These are phyloP conservation scores for Suhomyces guaymorum DNA, from an alignment of 1,139 yeast species.

Conservation along the genomic window DNA sequence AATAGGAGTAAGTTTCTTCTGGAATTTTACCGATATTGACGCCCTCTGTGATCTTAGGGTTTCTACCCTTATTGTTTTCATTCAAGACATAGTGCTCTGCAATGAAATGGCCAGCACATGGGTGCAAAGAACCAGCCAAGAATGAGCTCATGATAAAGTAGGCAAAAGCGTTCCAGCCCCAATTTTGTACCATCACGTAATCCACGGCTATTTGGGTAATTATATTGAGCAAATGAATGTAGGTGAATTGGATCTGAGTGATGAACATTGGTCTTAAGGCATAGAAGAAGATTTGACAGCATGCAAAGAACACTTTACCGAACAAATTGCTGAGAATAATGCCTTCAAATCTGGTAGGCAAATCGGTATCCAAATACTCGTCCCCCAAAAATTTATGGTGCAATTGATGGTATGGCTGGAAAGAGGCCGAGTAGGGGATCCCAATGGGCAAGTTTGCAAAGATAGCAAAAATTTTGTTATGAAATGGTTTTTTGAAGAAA, in stretches of 20 bases:
- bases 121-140: slow-evolving; percentile 89
- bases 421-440: slow-evolving; percentile 85
- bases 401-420: slow-evolving; percentile 87
- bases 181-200: slow-evolving; percentile 49
- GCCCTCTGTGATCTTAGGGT: slow-evolving; percentile 14
- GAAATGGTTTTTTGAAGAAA: slow-evolving; percentile 76
- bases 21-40: slow-evolving; percentile 46
- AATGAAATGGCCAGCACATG: slow-evolving; percentile 92
- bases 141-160: slow-evolving; percentile 79
- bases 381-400: slow-evolving; percentile 95
- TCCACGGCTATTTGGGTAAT: slow-evolving; percentile 62
- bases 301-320: slow-evolving; percentile 89
- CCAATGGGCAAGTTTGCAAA: slow-evolving; percentile 85
- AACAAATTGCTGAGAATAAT: slow-evolving; percentile 68
- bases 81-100: slow-evolving; percentile 86
- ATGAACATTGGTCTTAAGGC: slow-evolving; percentile 89
- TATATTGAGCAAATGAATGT: slow-evolving; percentile 71
- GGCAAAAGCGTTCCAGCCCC: slow-evolving; percentile 65
- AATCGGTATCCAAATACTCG: slow-evolving; percentile 77
- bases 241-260: slow-evolving; percentile 71
- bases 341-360: slow-evolving; percentile 81
- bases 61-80: slow-evolving; percentile 51
- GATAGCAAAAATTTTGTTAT: slow-evolving; percentile 76
- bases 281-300: slow-evolving; percentile 84
- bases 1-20: slow-evolving; percentile 83